A percentile compares a stretch with the other conserved stretches of the same genome.
Conservation (phyloP, 2,329 filamentous ascomycete genomes). For the Alternaria consortialis region DNA sequence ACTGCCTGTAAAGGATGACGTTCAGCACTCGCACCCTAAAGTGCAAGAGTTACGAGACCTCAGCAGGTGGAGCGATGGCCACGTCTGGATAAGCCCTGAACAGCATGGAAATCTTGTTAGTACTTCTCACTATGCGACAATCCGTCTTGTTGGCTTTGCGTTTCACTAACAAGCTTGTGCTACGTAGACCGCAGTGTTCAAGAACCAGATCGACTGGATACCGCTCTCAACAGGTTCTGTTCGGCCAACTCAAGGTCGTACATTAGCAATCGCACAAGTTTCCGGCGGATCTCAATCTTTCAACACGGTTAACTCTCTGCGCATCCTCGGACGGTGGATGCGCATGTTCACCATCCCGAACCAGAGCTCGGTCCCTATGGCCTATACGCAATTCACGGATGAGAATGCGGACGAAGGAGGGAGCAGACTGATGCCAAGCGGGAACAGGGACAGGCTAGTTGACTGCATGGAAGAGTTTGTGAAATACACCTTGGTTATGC, state of each 20-base stretch:
- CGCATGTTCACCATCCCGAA: conserved; percentile 74
- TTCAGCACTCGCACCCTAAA: conserved; percentile 65
- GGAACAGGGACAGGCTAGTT: conserved; percentile 68
- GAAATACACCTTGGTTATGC: conserved; percentile 72
- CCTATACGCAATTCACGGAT: conserved; percentile 68
- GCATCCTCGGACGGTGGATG: conserved; percentile 74
- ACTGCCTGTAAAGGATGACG: conserved; percentile 70
- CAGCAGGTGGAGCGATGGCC: conserved; percentile 71
- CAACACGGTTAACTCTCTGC: conserved; percentile 72
- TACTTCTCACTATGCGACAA: background rate
- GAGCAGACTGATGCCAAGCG: conserved; percentile 63
- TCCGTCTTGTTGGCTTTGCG: background rate
- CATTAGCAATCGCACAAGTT: conserved; percentile 69
- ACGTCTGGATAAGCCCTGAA: conserved; percentile 72
- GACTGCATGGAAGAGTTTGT: conserved; percentile 77
- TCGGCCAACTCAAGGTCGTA: conserved; percentile 72
- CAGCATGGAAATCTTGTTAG: conserved; percentile 70
- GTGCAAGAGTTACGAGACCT: conserved; percentile 70
- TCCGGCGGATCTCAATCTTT: conserved; percentile 73
- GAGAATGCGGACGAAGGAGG: conserved; percentile 53
- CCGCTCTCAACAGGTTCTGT: conserved; percentile 69
- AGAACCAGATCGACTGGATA: conserved; percentile 77
- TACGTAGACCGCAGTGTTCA: conserved; percentile 68
- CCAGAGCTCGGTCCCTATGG: conserved; percentile 69
- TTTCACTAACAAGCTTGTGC: conserved; percentile 4